Base-by-base conservation (phyloP, 163 green algal genomes). In the Scenedesmus sp. region DNA sequence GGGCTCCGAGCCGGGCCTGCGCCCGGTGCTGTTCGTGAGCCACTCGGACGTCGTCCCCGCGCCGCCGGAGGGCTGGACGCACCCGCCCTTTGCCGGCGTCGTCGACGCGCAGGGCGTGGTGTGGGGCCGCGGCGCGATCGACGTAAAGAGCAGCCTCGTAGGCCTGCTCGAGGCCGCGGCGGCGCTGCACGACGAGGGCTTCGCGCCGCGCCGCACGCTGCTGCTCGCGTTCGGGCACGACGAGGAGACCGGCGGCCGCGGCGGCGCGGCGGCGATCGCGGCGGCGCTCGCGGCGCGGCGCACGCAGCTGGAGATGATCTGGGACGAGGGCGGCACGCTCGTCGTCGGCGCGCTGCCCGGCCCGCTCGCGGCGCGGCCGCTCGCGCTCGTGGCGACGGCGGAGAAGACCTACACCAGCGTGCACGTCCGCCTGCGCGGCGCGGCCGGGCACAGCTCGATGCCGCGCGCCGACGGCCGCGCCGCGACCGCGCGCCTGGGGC, bases 41-140 rank as follows among this genome's bases (percentile, higher is more conserved):
- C 85, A 90, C 60, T 31, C 85, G 28, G 85, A 90, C 62, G 85
- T 90, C 62, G 85, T 92, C 42, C 87, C 86, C 2, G 86, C 87
- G 66, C 29, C 69, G 9, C 26, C 57, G 4, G 74, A 83, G n/a
- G 87, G 57, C 48, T 63, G 53, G 66, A 78, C 22, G 17, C 72
- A 88, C 33, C 69, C 77, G 20, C 86, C 86, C 11, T 91, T 90
- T 74, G 81, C 64, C 48, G 86, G 86, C 26, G 77, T 56, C 0
- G 77, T 88, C n/a, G n/a, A n/a, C n/a, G 63, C 69, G 20, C 81
- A 77, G 0, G 86, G 87, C 28, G 85, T 75, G 44, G 34, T 91
- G 7, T 91, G 83, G 83, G 87, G 85, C 4, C 58, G 87, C 3
- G 87, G 87, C 13, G 70, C 87, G 0, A 33, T 86, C 73, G 87